Evolutionary conservation across 306 rosid genomes (phyloP).

Genomic region (Acacia melanoxylon): DNA sequence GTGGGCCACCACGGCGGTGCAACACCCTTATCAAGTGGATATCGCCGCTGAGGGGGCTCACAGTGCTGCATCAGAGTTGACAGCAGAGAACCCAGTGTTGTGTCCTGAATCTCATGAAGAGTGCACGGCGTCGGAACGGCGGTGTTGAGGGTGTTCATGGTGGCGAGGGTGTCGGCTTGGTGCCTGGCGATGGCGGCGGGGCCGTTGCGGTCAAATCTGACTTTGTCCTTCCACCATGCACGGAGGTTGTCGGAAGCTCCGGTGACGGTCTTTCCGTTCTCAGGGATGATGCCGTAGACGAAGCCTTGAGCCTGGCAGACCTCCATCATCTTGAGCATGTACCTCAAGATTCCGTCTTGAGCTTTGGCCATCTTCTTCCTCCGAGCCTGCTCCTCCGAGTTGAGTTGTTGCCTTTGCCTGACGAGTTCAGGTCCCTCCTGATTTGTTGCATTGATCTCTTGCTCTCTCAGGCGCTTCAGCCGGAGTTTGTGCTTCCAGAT

Average conservation of each 20-base stretch:
- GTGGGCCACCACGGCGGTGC: conserved; percentile 96
- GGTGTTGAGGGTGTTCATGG: conserved; percentile 50
- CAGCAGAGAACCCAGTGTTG: conserved; percentile 81
- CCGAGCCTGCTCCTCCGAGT: conserved; percentile 80
- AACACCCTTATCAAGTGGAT: conserved; percentile 79
- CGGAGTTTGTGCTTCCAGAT: conserved; percentile 80
- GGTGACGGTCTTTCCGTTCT: conserved; percentile 83
- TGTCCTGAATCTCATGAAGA: conserved; percentile 83
- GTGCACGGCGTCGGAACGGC: conserved; percentile 74
- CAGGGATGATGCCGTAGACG: conserved; percentile 86
- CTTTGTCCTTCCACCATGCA: conserved; percentile 95
- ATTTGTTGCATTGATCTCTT: neutral
- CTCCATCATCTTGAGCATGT: conserved; percentile 95
- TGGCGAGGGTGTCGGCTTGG: conserved; percentile 57
- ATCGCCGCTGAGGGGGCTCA: conserved; percentile 84
- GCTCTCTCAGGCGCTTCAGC: conserved; percentile 61
- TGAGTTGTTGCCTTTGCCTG: conserved; percentile 50
- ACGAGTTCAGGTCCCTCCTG: conserved; percentile 46
- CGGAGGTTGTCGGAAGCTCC: conserved; percentile 93
- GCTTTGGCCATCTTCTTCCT: conserved; percentile 93
- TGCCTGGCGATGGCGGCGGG: conserved; percentile 88
- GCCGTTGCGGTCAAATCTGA: conserved; percentile 83
- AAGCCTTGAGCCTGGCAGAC: conserved; percentile 91
- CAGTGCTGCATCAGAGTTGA: conserved; percentile 95
- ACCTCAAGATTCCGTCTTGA: conserved; percentile 82